Conservation (phyloP, 495 filamentous ascomycete species). For the Astrothelium macrocarpum region DNA sequence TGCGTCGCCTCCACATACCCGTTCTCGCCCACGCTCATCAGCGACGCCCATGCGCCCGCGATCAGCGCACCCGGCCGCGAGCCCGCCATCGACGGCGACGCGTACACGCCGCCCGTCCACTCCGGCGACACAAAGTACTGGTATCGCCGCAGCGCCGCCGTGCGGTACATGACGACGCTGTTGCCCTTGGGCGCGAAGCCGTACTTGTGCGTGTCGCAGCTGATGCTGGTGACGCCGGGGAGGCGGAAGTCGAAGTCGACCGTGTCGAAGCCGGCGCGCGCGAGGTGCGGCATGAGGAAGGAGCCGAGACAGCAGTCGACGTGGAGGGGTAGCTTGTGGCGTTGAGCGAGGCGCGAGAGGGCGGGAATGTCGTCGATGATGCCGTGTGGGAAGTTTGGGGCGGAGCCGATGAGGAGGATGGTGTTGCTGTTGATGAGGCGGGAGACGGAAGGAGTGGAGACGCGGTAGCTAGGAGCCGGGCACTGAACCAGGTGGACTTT, state of each 20-base stretch:
- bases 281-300: slow-evolving; percentile 85
- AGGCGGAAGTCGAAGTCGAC: slow-evolving; percentile 88
- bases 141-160: slow-evolving; percentile 61
- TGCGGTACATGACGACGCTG: slow-evolving; percentile 83
- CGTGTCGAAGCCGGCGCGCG: slow-evolving; percentile 79
- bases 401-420: slow-evolving; percentile 87
- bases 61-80: slow-evolving; percentile 89
- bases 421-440: slow-evolving; percentile 94
- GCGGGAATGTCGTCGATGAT: slow-evolving; percentile 90
- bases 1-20: slow-evolving; percentile 82
- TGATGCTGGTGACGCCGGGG: slow-evolving; percentile 88
- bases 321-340: slow-evolving; percentile 74
- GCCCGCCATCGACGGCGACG: slow-evolving; percentile 80
- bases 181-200: slow-evolving; percentile 98
- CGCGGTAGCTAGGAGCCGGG: slow-evolving; percentile 76
- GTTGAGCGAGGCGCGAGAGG: slow-evolving; percentile 73
- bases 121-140: slow-evolving; percentile 95
- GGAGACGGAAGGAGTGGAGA: slow-evolving; percentile 62
- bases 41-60: slow-evolving; percentile 81
- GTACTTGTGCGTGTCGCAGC: slow-evolving; percentile 97
- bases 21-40: slow-evolving; percentile 80
- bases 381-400: slow-evolving; percentile 95
- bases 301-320: slow-evolving; percentile 97
- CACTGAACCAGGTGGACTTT: slow-evolving; percentile 84
- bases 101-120: slow-evolving; percentile 95